A percentile compares a stretch with the other conserved stretches of the same genome.
Conservation (phyloP, 495 filamentous ascomycete genomes). For the Aspergillus sparsus region DNA sequence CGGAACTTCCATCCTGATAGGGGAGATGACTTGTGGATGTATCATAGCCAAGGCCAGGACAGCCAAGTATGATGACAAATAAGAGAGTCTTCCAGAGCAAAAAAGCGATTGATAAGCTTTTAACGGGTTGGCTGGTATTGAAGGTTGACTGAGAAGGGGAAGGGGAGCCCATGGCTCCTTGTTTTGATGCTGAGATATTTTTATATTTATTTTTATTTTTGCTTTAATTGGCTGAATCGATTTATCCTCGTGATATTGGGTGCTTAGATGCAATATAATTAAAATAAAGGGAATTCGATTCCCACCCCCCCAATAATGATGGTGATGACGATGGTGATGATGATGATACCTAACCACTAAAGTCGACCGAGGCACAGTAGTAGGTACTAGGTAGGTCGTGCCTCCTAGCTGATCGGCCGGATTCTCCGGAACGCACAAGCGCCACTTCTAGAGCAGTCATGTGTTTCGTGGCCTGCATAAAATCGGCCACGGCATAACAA, state of each 20-base stretch:
- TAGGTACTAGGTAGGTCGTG: too few species aligned
- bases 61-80: conserved; percentile 59
- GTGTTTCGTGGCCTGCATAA: conserved; percentile 9
- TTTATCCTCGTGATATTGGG: conserved; percentile 8
- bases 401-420: conserved; percentile 17
- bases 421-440: conserved; percentile 16
- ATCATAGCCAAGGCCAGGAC: conserved; percentile 81
- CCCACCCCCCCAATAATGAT: not conserved
- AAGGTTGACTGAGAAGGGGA: conserved; percentile 16
- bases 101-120: conserved; percentile 41
- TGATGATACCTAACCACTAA: not conserved
- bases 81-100: conserved; percentile 74
- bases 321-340: conserved; percentile 4
- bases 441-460: conserved; percentile 15
- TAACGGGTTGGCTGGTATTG: conserved; percentile 36
- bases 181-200: not conserved
- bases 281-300: not conserved
- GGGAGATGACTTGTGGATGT: conserved; percentile 73
- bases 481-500: not conserved
- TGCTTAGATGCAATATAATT: not conserved
- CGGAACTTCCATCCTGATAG: conserved; percentile 19
- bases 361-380: not conserved
- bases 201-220: not conserved
- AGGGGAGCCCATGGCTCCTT: conserved; percentile 17
- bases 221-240: not conserved